Conservation (phyloP, 2,329 filamentous ascomycete species). For the Monosporascus sp. region DNA sequence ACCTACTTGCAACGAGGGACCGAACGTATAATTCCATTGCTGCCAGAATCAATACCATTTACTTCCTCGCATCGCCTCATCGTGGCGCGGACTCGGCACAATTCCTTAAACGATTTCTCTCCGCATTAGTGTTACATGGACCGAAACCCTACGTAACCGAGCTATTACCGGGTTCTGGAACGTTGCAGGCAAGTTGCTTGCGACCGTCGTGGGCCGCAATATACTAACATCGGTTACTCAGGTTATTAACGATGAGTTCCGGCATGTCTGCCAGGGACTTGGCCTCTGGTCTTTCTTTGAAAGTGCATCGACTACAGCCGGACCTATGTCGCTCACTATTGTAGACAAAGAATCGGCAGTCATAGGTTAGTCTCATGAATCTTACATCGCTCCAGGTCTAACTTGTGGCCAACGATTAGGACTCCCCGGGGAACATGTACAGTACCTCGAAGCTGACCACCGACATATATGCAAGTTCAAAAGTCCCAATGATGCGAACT, state of each 20-base stretch:
- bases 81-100: constrained; percentile 16
- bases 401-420: constrained; percentile 1
- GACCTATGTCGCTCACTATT: constrained; percentile 9
- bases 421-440: constrained; percentile 15
- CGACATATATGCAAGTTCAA: constrained; percentile 23
- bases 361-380: constrained; percentile 6
- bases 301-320: constrained; percentile 14
- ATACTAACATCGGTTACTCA: not conserved
- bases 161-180: constrained; percentile 10
- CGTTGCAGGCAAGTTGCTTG: not conserved
- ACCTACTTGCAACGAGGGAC: constrained; percentile 13
- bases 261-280: constrained; percentile 18
- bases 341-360: constrained; percentile 24
- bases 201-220: not conserved
- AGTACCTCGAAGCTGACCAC: constrained; percentile 22
- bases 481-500: constrained; percentile 15
- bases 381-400: not conserved
- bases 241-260: constrained; percentile 27
- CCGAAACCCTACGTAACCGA: constrained; percentile 22
- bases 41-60: constrained; percentile 19
- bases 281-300: constrained; percentile 25
- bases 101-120: constrained; percentile 13
- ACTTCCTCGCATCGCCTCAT: constrained; percentile 27
- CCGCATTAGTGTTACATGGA: constrained; percentile 9
- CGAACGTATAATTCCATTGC: constrained; percentile 14